Evolutionary conservation across 805 yeast species (phyloP), one percentile per base, ranked within the genome.

Genomic region (Suhomyces kilbournensis): DNA sequence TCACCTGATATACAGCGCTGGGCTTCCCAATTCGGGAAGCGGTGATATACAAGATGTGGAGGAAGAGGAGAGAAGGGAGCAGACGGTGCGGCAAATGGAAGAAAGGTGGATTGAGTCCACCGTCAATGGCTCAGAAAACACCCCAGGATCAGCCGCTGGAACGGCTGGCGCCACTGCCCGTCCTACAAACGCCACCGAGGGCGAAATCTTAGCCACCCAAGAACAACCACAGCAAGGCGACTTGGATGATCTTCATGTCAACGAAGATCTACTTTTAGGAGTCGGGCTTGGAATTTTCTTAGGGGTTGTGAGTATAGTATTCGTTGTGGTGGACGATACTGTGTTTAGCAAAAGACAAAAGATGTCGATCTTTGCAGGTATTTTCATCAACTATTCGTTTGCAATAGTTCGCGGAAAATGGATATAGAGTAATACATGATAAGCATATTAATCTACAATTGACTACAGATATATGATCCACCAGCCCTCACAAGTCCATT

Each of bases 91-190:
- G 48, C 85, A 85, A 56, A 66, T 90, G 53, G 97, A 90, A 64
- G 97, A 90, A 58, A 76, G 89, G 52, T 91, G 97, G 96, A 87
- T 90, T 55, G 94, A 90, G 58, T 83, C 86, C 46, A 86, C 90
- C 0, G 88, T 81, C 4, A 78, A 78, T 51, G 78, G 78, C 50
- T 77, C 76, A 49, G 80, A 75, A 47, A 79, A 73, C n/a, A 45
- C 38, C 5, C 53, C 51, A 15, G 42, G 47, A 22, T 47, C 44
- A n/a, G 26, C 56, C 8, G 44, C 54, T 10, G 42, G 46, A 12
- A 26, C 47, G 26, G 47, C 47, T 23, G 47, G 39, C 10, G 15
- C 44, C 39, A n/a, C 32, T 12, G 32, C 48, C 38, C 14, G 53
- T 22, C n/a, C 46, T 40, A 9, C 53, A 47, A 5, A 30, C 54